Evolutionary conservation across 768 basidiomycete genomes (phyloP), one percentile per base, ranked within the genome.

Genomic region (Favolaschia claudopus): DNA sequence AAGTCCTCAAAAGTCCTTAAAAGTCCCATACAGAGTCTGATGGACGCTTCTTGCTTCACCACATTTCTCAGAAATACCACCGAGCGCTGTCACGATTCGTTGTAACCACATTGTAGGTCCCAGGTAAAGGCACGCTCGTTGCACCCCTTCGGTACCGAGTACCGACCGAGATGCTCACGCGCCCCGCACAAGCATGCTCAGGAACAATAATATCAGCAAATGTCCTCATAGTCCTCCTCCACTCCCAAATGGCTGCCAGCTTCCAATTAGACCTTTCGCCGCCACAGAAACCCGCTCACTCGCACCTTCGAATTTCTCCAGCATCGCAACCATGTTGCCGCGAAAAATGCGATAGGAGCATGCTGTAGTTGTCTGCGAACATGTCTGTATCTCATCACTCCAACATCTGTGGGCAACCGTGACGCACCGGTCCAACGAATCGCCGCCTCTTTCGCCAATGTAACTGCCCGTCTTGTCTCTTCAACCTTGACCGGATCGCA

Each of bases 391-490:
- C 20, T 39, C 29, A n/a, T n/a, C n/a, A n/a, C n/a, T 37, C 15
- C 20, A 39, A 25, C 32, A 33, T 9, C 22, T 17, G 25, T 22
- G 14, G 20, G 28, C 12, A 32, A 20, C 5, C 27, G n/a, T n/a
- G n/a, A 74, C 86, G 55, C 63, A 96, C 95, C 95, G 32, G 95
- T 98, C 92, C 94, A 95, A 14, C 93, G 86, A 22, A 89, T 70
- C 13, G 89, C 85, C 13, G 93, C 94, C 69, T 96, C 93, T 60
- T 89, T 92, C 4, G 91, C 93, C 14, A 95, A 79, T 47, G 84
- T 80, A 10, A 86, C 80, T 0, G 89, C 93, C 43, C 90, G 77
- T 46, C 82, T 86, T 70, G 88, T 90, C 70, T 89, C 87, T 68
- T 95, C 90, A 20, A 95, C 81, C 72, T 87, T 90, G 40, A 78